Evolutionary conservation across 2,329 filamentous ascomycete genomes (phyloP).

Genomic region (Fusarium zealandicum): DNA sequence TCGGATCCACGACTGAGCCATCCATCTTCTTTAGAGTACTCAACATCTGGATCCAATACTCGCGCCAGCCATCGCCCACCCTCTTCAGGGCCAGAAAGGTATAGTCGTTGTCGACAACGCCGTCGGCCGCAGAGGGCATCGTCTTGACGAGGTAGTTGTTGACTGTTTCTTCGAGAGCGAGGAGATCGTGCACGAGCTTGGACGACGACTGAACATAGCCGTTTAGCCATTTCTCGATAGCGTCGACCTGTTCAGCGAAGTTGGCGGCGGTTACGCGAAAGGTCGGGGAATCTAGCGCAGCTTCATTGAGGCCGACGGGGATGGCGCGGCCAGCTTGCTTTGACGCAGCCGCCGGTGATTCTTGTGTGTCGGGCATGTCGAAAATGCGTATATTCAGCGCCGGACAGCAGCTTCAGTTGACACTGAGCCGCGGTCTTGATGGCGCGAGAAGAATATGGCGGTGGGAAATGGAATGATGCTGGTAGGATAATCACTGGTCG

Average conservation of each 20-base stretch:
- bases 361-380: constrained; percentile 33
- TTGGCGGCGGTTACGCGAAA: constrained; percentile 88
- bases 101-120: constrained; percentile 93
- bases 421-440: constrained; percentile 37
- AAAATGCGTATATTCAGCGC: constrained; percentile 22
- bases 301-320: constrained; percentile 91
- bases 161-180: constrained; percentile 79
- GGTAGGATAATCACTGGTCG: constrained; percentile 20
- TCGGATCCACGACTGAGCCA: constrained; percentile 77
- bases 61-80: constrained; percentile 83
- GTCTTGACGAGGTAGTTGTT: constrained; percentile 78
- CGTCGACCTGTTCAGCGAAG: constrained; percentile 90
- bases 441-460: constrained; percentile 28
- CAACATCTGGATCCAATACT: constrained; percentile 84
- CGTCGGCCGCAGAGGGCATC: constrained; percentile 80
- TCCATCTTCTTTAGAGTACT: constrained; percentile 81
- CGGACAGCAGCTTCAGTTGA: constrained; percentile 39
- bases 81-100: constrained; percentile 85
- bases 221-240: constrained; percentile 90
- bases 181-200: constrained; percentile 67
- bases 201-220: constrained; percentile 61
- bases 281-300: constrained; percentile 92
- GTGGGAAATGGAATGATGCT: constrained; percentile 37
- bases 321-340: constrained; percentile 46
- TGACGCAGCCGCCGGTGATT: constrained; percentile 33